These are phyloP conservation scores for Blastomyces emzantsi DNA, from an alignment of 2,329 filamentous ascomycete species.

Conservation along the genomic window DNA sequence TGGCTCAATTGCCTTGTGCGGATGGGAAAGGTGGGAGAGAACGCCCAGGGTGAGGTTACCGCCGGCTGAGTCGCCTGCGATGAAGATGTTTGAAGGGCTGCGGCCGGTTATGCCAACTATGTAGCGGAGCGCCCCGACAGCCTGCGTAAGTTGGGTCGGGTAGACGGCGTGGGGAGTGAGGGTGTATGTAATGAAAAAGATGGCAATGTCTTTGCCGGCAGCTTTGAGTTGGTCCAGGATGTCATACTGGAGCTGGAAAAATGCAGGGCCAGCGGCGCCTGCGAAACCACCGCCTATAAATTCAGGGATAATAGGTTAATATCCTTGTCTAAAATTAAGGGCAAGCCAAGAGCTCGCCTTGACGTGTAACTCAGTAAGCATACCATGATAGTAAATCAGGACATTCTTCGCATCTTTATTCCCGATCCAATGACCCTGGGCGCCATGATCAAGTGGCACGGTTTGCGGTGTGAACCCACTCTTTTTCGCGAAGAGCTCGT, in stretches of 20 bases:
- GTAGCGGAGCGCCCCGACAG: constrained; percentile 34
- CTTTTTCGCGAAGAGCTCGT: constrained; percentile 22
- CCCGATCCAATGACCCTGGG: constrained; percentile 33
- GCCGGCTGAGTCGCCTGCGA: constrained; percentile 40
- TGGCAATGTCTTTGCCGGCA: constrained; percentile 38
- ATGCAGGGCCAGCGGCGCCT: constrained; percentile 38
- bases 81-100: constrained; percentile 28
- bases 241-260: constrained; percentile 42
- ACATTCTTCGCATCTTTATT: constrained; percentile 33
- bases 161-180: constrained; percentile 42
- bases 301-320: background rate
- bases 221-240: constrained; percentile 37
- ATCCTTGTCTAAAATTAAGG: background rate
- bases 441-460: constrained; percentile 25
- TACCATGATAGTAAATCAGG: constrained; percentile 33
- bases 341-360: background rate
- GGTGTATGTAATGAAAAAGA: constrained; percentile 50
- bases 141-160: constrained; percentile 37
- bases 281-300: constrained; percentile 48
- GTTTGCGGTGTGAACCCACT: constrained; percentile 24
- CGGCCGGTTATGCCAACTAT: constrained; percentile 28
- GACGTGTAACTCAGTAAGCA: background rate
- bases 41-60: constrained; percentile 35
- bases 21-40: constrained; percentile 41
- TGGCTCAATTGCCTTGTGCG: constrained; percentile 44